Percentiles rank a stretch among this genome's conserved stretches.
Evolutionary conservation across 495 filamentous ascomycete genomes (phyloP).

Genomic region (Xylaria telfairii): DNA sequence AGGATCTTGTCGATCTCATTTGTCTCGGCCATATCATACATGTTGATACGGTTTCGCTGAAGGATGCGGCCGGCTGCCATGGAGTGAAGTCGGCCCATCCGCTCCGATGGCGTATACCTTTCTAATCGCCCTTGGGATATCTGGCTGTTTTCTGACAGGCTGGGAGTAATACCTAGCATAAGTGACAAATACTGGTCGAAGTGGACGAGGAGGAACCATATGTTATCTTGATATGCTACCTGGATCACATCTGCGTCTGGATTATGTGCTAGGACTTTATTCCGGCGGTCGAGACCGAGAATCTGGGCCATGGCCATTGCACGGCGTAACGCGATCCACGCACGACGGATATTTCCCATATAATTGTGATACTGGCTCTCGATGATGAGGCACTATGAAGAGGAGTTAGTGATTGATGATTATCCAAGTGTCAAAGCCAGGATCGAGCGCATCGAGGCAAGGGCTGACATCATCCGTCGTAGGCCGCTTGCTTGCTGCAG

Average conservation of each 20-base stretch:
- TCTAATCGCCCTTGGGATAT: slow-evolving; percentile 30
- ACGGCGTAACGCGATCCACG: slow-evolving; percentile 50
- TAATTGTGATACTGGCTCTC: slow-evolving; percentile 56
- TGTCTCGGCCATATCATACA: slow-evolving; percentile 29
- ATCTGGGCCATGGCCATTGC: slow-evolving; percentile 53
- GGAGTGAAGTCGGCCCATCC: slow-evolving; percentile 40
- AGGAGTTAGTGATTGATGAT: background rate
- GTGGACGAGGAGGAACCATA: slow-evolving; percentile 44
- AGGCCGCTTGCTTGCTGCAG: background rate
- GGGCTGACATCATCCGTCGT: background rate
- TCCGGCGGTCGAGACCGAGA: slow-evolving; percentile 46
- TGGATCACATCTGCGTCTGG: slow-evolving; percentile 25
- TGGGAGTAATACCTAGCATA: slow-evolving; percentile 44
- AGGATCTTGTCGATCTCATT: slow-evolving; percentile 40
- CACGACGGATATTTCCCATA: slow-evolving; percentile 52
- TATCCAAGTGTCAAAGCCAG: background rate
- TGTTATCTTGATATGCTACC: background rate
- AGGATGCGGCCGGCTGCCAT: slow-evolving; percentile 35
- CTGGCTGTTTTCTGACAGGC: slow-evolving; percentile 30
- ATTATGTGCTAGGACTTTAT: slow-evolving; percentile 25
- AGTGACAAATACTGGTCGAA: slow-evolving; percentile 44
- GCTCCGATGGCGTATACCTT: slow-evolving; percentile 31
- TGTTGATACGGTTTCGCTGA: slow-evolving; percentile 35
- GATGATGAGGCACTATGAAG: slow-evolving; percentile 52
- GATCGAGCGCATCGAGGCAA: background rate